phyloP scores from a whole-genome alignment of 169 alveolate species.

The Eimeria maxima region DNA sequence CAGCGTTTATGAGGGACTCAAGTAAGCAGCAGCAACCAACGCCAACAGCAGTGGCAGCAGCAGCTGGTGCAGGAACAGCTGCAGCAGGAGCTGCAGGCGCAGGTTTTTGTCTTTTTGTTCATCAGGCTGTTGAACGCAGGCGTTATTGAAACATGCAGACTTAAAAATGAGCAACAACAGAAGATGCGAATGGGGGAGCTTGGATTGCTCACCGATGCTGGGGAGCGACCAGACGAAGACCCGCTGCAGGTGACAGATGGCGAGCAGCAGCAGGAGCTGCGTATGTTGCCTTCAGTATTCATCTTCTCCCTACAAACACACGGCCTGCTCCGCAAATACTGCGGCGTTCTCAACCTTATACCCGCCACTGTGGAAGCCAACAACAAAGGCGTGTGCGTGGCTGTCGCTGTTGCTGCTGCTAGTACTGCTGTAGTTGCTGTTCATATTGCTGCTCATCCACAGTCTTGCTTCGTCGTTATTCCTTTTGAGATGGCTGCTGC shows the following conservation, averaged over 20 bases:
- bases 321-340: conserved; percentile 67
- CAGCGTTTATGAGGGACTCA: conserved; percentile 74
- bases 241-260: neutral
- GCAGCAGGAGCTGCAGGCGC: neutral
- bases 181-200: neutral
- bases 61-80: neutral
- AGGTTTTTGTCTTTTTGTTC: neutral
- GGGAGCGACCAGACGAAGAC: neutral
- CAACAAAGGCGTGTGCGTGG: conserved; percentile 41
- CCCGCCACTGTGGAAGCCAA: conserved; percentile 51
- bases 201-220: neutral
- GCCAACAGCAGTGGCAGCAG: neutral
- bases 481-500: neutral
- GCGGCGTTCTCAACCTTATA: conserved; percentile 40
- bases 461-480: neutral
- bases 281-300: conserved; percentile 27
- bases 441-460: neutral
- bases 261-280: conserved; percentile 17
- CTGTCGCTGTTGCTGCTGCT: conserved; percentile 16
- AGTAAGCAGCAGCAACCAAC: conserved; percentile 32
- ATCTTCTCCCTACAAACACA: conserved; percentile 58
- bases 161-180: conserved; percentile 13
- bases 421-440: neutral
- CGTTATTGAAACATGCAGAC: neutral
- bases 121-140: neutral